Conservation (phyloP, 768 basidiomycete species). For the Phaeotremella fagi region DNA sequence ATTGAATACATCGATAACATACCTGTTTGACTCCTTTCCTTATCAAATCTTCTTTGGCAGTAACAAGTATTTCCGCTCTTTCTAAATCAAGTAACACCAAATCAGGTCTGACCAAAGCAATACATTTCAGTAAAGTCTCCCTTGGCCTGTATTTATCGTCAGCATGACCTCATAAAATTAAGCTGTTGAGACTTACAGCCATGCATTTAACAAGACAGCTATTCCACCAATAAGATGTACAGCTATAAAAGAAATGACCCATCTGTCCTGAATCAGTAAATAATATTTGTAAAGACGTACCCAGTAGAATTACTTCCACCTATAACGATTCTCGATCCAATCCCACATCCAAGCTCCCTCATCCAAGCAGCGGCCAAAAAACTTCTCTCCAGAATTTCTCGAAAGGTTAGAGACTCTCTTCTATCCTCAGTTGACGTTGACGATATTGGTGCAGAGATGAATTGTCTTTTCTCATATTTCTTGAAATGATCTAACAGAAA, state of each 20-base stretch:
- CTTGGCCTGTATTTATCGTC: conserved; percentile 13
- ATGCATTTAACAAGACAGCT: conserved; percentile 32
- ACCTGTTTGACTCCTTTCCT: conserved; percentile 16
- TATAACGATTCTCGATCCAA: conserved; percentile 35
- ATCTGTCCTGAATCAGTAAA: conserved; percentile 12
- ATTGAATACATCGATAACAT: background rate
- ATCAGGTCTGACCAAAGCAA: conserved; percentile 19
- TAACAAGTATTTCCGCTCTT: conserved; percentile 14
- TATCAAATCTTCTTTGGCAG: conserved; percentile 1
- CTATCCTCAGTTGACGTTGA: background rate
- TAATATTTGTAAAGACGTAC: conserved; percentile 12
- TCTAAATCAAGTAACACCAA: conserved; percentile 34
- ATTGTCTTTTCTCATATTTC: conserved; percentile 23
- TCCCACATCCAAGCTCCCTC: conserved; percentile 22
- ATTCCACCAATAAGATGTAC: conserved; percentile 38
- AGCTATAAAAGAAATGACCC: conserved; percentile 35
- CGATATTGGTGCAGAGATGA: conserved; percentile 5
- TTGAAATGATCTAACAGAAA: conserved; percentile 21
- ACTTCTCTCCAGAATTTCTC: conserved; percentile 20
- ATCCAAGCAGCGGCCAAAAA: conserved; percentile 29
- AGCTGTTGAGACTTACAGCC: conserved; percentile 30
- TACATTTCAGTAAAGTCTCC: conserved; percentile 21
- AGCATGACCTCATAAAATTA: conserved; percentile 1
- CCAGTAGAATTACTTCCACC: conserved; percentile 33
- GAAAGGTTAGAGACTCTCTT: conserved; percentile 23